Evolutionary conservation across 1,284 basidiomycete species (phyloP).

Genomic region (Trichosporon asahii): DNA sequence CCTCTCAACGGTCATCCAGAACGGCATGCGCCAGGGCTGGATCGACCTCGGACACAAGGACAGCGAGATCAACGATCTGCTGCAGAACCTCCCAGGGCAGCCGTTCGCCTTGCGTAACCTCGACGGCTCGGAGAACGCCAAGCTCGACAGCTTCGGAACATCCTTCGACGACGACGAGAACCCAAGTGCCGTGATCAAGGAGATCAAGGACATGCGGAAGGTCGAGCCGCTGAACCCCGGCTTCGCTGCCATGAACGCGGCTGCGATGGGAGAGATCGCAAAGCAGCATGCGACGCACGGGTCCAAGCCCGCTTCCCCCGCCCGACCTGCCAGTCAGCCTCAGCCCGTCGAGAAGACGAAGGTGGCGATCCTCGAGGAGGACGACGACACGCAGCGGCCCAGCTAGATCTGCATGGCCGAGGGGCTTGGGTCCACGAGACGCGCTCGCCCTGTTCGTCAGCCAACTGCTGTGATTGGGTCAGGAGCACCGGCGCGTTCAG

Average conservation of each 20-base stretch:
- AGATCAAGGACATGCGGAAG: background rate
- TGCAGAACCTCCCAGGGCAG: constrained; percentile 21
- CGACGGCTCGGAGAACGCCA: constrained; percentile 14
- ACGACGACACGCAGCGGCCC: background rate
- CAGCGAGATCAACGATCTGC: constrained; percentile 29
- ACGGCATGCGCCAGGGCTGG: constrained; percentile 67
- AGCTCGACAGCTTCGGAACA: background rate
- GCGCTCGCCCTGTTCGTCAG: background rate
- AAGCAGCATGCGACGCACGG: background rate
- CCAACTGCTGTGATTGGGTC: background rate
- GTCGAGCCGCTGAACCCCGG: background rate
- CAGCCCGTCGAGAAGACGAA: background rate
- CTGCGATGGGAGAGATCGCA: background rate
- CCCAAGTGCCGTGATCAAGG: background rate
- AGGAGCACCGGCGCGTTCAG: background rate
- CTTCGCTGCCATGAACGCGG: background rate
- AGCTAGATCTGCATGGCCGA: background rate
- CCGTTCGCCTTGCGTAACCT: constrained; percentile 18
- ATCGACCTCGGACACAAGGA: constrained; percentile 37
- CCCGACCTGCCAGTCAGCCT: background rate
- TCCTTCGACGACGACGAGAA: background rate
- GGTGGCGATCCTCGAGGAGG: background rate
- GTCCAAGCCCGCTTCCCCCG: background rate
- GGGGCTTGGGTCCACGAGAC: background rate
- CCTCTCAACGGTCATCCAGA: constrained; percentile 66